Evolutionary conservation across 176 grass and related monocot species (phyloP), one percentile per base, ranked within the genome.

Genomic region (Thinopyrum elongatum): DNA sequence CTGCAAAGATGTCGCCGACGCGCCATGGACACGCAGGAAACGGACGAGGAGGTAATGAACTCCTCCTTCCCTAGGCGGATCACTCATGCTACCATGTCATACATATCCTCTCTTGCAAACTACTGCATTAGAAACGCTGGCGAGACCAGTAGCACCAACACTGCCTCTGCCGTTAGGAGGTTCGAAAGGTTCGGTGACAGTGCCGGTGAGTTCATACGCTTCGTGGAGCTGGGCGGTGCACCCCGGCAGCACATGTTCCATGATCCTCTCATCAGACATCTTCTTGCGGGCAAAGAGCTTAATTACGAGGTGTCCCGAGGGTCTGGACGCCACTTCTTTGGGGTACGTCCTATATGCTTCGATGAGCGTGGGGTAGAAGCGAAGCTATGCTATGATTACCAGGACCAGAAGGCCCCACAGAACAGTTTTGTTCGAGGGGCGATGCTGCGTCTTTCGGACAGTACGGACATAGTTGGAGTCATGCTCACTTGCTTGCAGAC

Each of bases 361-460:
- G 46, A 23, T 21, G 83, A 65, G 4, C 61, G 46, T 34, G 42
- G 83, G 1, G 31, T 55, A 1, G 83, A 77, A 21, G 73, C 44
- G 6, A 5, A 2, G 1, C 22, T 85, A 3, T 11, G 23, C 16
- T 67, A 53, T 55, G n/a, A 6, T 4, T 36, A 57, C 0, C 16
- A 66, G 53, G 83, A 67, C 21, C 16, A 8, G 2, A 51, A 28
- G 13, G n/a, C 13, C 6, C 17, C 22, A 8, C 17, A 17, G 3
- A 26, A 17, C 14, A 49, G 3, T 4, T 49, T 49, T 14, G 6
- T 8, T 10, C 22, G 63, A 0, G 27, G 21, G 6, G 2, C 71
- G 11, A 63, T 73, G 4, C 65, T 86, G 46, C 53, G 57, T 30
- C 27, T 86, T 6, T 80, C 85, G 8, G 85, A 80, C 38, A 86